These are phyloP conservation scores for Pichia norvegensis DNA, from an alignment of 1,139 yeast species.

Conservation along the genomic window DNA sequence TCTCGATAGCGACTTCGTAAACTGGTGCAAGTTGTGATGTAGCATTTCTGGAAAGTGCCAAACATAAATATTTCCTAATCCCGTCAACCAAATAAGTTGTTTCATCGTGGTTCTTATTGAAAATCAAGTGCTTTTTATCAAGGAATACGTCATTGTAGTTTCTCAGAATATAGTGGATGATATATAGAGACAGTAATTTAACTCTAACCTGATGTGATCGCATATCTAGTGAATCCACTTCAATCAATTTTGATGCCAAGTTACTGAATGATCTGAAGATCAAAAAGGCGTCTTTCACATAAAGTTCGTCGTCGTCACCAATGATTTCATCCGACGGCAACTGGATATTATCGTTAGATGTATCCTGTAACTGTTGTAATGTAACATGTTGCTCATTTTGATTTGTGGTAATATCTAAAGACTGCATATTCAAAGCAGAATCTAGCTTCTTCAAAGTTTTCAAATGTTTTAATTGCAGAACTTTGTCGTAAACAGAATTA, in stretches of 20 bases:
- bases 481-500: conserved; percentile 74
- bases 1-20: conserved; percentile 84
- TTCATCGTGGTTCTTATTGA: conserved; percentile 50
- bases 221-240: conserved; percentile 70
- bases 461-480: conserved; percentile 29
- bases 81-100: conserved; percentile 67
- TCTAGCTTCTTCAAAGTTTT: neutral
- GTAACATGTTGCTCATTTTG: conserved; percentile 33
- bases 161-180: conserved; percentile 76
- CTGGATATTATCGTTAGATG: conserved; percentile 55
- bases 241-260: conserved; percentile 74
- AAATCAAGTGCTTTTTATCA: conserved; percentile 53
- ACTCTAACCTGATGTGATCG: conserved; percentile 89
- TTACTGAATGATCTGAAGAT: conserved; percentile 93
- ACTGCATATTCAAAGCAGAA: neutral
- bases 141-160: conserved; percentile 81
- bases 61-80: conserved; percentile 74
- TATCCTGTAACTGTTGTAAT: conserved; percentile 30
- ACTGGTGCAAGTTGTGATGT: conserved; percentile 89
- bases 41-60: conserved; percentile 82
- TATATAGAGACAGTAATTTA: conserved; percentile 78
- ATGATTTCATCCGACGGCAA: conserved; percentile 41
- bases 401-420: neutral
- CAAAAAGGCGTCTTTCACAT: conserved; percentile 84
- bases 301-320: conserved; percentile 56